Evolutionary conservation across 2,329 filamentous ascomycete genomes (phyloP).

Genomic region (Tolypocladium pustulatum): DNA sequence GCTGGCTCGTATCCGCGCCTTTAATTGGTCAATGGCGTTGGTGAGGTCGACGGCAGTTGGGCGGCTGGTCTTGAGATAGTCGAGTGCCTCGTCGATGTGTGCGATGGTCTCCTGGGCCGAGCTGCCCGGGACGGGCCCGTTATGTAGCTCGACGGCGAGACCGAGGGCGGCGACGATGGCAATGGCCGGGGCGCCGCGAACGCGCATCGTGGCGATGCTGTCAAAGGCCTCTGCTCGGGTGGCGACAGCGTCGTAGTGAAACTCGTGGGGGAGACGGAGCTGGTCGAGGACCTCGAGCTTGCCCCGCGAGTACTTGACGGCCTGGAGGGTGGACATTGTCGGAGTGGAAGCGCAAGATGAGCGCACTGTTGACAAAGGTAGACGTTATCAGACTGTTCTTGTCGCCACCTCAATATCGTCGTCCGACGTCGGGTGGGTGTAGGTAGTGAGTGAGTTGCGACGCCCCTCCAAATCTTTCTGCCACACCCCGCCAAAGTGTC

Average conservation of each 20-base stretch:
- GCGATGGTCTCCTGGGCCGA: slow-evolving; percentile 48
- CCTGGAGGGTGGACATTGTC: slow-evolving; percentile 52
- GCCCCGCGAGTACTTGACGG: slow-evolving; percentile 66
- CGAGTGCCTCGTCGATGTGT: slow-evolving; percentile 66
- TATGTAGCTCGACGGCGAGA: slow-evolving; percentile 72
- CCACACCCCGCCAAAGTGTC: neutral
- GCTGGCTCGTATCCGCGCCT: slow-evolving; percentile 44
- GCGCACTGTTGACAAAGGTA: neutral
- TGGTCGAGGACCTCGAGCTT: slow-evolving; percentile 72
- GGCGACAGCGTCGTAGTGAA: slow-evolving; percentile 64
- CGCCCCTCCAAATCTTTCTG: neutral
- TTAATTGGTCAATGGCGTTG: slow-evolving; percentile 78
- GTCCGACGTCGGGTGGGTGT: too few species aligned
- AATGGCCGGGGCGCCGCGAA: slow-evolving; percentile 80
- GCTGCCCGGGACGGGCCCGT: slow-evolving; percentile 33
- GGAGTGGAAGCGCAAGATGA: neutral
- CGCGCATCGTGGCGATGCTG: slow-evolving; percentile 71
- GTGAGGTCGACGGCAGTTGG: slow-evolving; percentile 92
- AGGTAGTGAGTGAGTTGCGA: neutral
- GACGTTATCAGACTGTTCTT: neutral
- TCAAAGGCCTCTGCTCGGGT: slow-evolving; percentile 69
- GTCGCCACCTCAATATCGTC: neutral
- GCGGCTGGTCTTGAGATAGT: slow-evolving; percentile 79
- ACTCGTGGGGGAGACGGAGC: slow-evolving; percentile 69
- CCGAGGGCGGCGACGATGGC: slow-evolving; percentile 92